Evolutionary conservation across 1,284 basidiomycete species (phyloP), one percentile per base, ranked within the genome.

Genomic region (Ustilago shanxiensis): DNA sequence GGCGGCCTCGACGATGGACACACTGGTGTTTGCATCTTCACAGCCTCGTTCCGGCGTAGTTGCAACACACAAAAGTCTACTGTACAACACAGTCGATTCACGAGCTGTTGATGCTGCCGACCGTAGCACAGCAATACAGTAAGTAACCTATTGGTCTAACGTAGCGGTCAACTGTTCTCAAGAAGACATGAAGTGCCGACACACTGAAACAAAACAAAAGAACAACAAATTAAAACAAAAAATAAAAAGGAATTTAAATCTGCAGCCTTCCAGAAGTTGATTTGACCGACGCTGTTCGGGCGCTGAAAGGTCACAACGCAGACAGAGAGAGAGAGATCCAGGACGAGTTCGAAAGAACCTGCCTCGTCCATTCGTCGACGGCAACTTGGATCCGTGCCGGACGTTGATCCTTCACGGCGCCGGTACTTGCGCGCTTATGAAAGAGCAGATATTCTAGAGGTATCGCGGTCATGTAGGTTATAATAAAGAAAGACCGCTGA

Each of bases 331-430:
- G n/a, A 22, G 37, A 45, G 37, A 56, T 45, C 26, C 54, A 37
- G 44, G 44, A 58, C 10, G 44, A 47, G 49, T 2, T 44, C 20
- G 56, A 55, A 66, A 35, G 45, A 49, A 58, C 55, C 60, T 62
- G 66, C 33, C 55, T 20, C 60, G 44, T 62, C 66, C 66, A 68
- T 62, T 68, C 26, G 66, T 58, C 66, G n/a, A 53, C 66, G 66
- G 60, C 51, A 39, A 18, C 26, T 41, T 44, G 52, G 37, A 59
- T 69, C 60, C 60, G 66, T n/a, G 33, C 47, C 24, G n/a, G 11
- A 26, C n/a, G n/a, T n/a, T n/a, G n/a, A n/a, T n/a, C n/a, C n/a
- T n/a, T n/a, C n/a, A n/a, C n/a, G n/a, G n/a, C n/a, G n/a, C n/a
- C n/a, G n/a, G n/a, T n/a, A n/a, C n/a, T n/a, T n/a, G n/a, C n/a